A percentile compares a stretch with the other conserved stretches of the same genome.
Evolutionary conservation across 1,284 basidiomycete genomes (phyloP).

Genomic region (Neolentinus lepideus): DNA sequence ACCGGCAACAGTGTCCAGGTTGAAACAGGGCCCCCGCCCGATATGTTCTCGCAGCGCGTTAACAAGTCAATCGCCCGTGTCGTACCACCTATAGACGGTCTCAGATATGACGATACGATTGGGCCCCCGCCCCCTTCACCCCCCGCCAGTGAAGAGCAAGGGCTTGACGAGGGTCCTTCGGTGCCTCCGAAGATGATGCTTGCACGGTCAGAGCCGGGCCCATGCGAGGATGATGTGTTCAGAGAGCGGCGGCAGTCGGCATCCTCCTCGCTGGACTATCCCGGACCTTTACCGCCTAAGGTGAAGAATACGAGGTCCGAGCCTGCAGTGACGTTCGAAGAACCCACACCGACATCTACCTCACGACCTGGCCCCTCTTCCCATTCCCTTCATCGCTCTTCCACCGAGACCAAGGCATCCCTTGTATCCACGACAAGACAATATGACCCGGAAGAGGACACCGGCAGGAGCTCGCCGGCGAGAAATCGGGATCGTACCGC

Average conservation of each 20-base stretch:
- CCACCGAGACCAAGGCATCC: constrained; percentile 42
- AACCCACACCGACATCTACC: constrained; percentile 14
- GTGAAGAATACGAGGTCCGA: constrained; percentile 6
- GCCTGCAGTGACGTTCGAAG: constrained; percentile 24
- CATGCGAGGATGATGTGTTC: constrained; percentile 5
- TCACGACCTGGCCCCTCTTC: constrained; percentile 9
- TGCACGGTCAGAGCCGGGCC: not conserved
- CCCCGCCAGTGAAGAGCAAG: constrained; percentile 48
- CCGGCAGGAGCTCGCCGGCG: not conserved
- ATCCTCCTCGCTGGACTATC: constrained; percentile 8
- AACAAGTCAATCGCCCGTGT: constrained; percentile 28
- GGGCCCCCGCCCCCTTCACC: constrained; percentile 64
- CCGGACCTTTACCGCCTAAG: constrained; percentile 11
- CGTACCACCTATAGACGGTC: constrained; percentile 17
- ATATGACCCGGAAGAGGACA: not conserved
- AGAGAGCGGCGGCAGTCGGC: constrained; percentile 10
- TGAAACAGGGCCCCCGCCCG: constrained; percentile 30
- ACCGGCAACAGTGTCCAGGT: constrained; percentile 37
- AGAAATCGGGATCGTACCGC: not conserved
- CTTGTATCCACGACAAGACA: constrained; percentile 7
- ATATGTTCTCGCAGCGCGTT: constrained; percentile 30
- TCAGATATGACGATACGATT: constrained; percentile 20
- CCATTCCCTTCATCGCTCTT: constrained; percentile 27
- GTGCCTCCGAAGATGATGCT: constrained; percentile 6
- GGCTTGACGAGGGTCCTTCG: constrained; percentile 9